phyloP scores from a whole-genome alignment of 2,329 filamentous ascomycete species.

The Cladobotryum mycophilum region DNA sequence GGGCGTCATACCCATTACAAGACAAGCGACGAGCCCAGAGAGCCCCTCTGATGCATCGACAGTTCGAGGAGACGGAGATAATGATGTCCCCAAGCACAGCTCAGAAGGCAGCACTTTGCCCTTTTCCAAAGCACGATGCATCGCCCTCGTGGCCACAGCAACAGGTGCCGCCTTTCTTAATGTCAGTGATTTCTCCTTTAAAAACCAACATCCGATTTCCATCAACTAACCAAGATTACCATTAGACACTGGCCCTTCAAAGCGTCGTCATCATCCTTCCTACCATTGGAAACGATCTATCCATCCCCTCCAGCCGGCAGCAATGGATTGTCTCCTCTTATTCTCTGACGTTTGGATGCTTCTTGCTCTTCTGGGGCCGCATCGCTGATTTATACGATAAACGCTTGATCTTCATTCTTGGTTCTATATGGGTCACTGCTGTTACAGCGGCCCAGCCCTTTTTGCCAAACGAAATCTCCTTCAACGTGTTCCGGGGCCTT shows the following conservation, averaged over 20 bases:
- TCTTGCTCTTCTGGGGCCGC: constrained; percentile 60
- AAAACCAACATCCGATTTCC: too few species aligned
- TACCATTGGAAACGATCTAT: constrained; percentile 50
- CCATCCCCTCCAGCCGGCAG: constrained; percentile 51
- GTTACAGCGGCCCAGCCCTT: constrained; percentile 57
- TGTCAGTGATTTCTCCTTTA: constrained; percentile 24
- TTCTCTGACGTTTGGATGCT: constrained; percentile 60
- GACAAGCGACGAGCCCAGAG: not conserved
- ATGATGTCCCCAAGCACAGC: constrained; percentile 10
- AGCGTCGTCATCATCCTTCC: constrained; percentile 57
- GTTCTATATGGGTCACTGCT: constrained; percentile 56
- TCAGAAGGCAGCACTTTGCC: constrained; percentile 24
- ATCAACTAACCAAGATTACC: not conserved
- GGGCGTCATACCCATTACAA: not conserved
- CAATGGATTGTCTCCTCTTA: constrained; percentile 66
- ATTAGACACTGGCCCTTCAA: constrained; percentile 50
- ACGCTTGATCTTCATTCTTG: constrained; percentile 57
- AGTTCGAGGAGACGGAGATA: not conserved
- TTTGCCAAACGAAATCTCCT: constrained; percentile 59
- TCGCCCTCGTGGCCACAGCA: constrained; percentile 48
- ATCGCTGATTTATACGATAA: constrained; percentile 63
- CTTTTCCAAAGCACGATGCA: constrained; percentile 45
- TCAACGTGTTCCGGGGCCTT: constrained; percentile 59
- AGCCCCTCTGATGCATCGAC: too few species aligned
- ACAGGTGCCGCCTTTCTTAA: constrained; percentile 52